phyloP scores from a whole-genome alignment of 352 stramenopile genomes.

The Phytophthora megakarya region DNA sequence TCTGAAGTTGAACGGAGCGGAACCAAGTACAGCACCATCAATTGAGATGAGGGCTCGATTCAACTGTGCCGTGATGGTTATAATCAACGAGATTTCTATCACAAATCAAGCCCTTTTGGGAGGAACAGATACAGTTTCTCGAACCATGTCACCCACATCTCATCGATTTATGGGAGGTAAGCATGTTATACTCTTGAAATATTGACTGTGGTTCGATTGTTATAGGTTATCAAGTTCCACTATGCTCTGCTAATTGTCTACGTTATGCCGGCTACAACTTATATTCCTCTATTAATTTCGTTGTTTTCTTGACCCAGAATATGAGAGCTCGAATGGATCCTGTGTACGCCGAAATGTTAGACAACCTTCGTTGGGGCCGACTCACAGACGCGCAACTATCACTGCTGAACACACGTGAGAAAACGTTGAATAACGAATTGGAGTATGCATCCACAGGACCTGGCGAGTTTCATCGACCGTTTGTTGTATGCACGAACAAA shows the following conservation, averaged over 20 bases:
- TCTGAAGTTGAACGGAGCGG: slow-evolving; percentile 4
- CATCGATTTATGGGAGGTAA: neutral
- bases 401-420: too few species aligned
- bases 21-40: slow-evolving; percentile 5
- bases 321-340: neutral
- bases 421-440: too few species aligned
- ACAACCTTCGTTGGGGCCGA: neutral
- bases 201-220: neutral
- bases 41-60: slow-evolving; percentile 24
- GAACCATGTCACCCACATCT: too few species aligned
- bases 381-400: too few species aligned
- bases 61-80: slow-evolving; percentile 13
- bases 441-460: too few species aligned
- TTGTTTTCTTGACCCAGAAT: neutral
- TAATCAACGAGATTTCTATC: slow-evolving; percentile 38
- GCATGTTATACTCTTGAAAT: neutral
- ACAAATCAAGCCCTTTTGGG: slow-evolving; percentile 27
- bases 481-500: slow-evolving; percentile 26
- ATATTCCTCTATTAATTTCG: neutral
- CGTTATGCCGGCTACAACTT: neutral
- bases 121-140: slow-evolving; percentile 1
- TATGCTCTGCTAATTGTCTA: neutral
- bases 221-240: neutral
- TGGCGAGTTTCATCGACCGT: slow-evolving; percentile 19
- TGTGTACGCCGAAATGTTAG: neutral